Evolutionary conservation across 163 green algal species (phyloP), one percentile per base, ranked within the genome.

Genomic region (Scenedesmus sp.): DNA sequence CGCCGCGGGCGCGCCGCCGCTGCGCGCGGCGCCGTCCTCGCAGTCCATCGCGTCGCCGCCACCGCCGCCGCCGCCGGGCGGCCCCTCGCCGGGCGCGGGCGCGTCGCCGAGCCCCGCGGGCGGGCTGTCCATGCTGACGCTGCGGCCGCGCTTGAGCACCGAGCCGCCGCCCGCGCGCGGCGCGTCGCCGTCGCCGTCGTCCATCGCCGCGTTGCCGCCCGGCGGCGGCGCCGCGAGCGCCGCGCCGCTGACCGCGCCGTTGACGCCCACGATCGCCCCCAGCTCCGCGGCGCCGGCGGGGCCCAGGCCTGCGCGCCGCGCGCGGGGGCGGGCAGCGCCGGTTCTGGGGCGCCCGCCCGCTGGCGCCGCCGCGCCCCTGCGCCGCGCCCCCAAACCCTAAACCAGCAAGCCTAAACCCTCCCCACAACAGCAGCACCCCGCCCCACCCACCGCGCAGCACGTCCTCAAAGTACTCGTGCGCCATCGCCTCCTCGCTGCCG

Each of bases 381-480:
- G n/a, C n/a, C n/a, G n/a, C n/a, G n/a, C n/a, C n/a, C n/a, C n/a
- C n/a, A n/a, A n/a, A n/a, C n/a, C n/a, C n/a, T n/a, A n/a, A n/a
- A n/a, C n/a, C n/a, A n/a, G n/a, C n/a, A n/a, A n/a, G n/a, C n/a
- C n/a, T n/a, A n/a, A n/a, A n/a, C n/a, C n/a, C n/a, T n/a, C n/a
- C n/a, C n/a, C n/a, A n/a, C n/a, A n/a, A n/a, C n/a, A n/a, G n/a
- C n/a, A n/a, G n/a, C n/a, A n/a, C n/a, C n/a, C 66, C n/a, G 15
- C 51, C 10, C n/a, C 47, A 39, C 36, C 67, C 33, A 31, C 5
- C 11, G 57, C 57, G 45, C 42, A 58, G 42, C 45, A 80, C 20
- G 39, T 72, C 83, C 13, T 75, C 62, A 62, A 97, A 95, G 85
- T 94, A 97, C 77, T 97, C 92, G 73, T 97, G 93, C 0, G 72